Evolutionary conservation across 805 yeast genomes (phyloP), one percentile per base, ranked within the genome.

Genomic region (Aciculoconidium aculeatum): DNA sequence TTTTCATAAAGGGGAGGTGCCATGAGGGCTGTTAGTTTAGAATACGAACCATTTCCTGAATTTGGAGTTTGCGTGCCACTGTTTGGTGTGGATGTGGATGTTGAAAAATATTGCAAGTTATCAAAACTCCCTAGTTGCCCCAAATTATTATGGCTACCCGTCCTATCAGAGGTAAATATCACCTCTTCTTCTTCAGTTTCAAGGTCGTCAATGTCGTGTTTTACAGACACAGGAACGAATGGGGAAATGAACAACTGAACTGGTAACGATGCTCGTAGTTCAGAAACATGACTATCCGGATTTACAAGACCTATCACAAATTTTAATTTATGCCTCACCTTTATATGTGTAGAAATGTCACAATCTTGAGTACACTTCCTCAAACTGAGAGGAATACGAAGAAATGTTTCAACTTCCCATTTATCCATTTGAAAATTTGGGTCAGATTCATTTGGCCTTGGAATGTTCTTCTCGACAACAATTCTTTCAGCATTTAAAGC

Each of bases 271-370:
- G 96, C 96, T 17, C 97, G 67, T 28, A 90, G 64, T 53, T 88
- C 96, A 1, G 96, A 85, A 3, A 80, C 77, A 49, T 90, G 97
- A 3, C 95, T 95, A 53, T 87, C 96, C 0, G 94, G 81, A 49
- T 92, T 90, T 22, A 75, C 56, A 39, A 92, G 65, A 2, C 85
- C 80, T 34, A 92, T 75, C 7, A 74, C 77, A 50, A 88, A 84
- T 46, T 85, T 81, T 33, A 92, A 58, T 57, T 87, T 88, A 59
- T 92, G 98, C 32, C 94, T 74, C 9, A 92, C 87, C 52, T 85
- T 85, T 35, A 86, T 68, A 47, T 77, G 73, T 15, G 69, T 68
- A 17, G 69, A 59, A 21, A 92, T 65, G 35, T 77, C 81, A 48
- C 90, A 83, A 55, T 92, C 97, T 56, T 88, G 98, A 2, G 95